Percentiles rank a stretch among this genome's conserved stretches.
Conservation (phyloP, 139 green algal species). For the Nannochloris sp. region DNA sequence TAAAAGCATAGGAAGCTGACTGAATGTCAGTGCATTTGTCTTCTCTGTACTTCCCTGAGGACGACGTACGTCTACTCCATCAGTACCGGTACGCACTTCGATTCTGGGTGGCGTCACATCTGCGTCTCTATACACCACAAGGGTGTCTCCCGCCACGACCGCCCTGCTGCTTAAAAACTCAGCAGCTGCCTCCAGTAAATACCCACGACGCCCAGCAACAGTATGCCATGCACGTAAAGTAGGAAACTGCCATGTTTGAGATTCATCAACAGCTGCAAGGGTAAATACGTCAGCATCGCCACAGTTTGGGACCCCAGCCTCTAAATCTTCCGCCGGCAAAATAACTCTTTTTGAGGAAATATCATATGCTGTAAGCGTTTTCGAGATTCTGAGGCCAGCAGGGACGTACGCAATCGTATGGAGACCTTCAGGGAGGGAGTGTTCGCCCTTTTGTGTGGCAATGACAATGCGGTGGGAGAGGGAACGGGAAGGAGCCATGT, state of each 20-base stretch:
- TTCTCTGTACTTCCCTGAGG: no score
- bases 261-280: slow-evolving; percentile 28
- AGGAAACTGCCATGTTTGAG: slow-evolving; percentile 25
- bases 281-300: slow-evolving; percentile 18
- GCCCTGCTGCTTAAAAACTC: slow-evolving; percentile 9
- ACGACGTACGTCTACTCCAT: no score
- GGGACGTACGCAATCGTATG: slow-evolving; percentile 9
- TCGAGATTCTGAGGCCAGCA: slow-evolving; percentile 9
- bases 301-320: slow-evolving; percentile 14
- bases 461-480: not conserved
- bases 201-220: slow-evolving; percentile 25
- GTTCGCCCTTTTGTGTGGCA: not conserved
- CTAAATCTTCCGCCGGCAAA: slow-evolving; percentile 25
- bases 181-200: slow-evolving; percentile 25
- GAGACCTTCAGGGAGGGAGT: slow-evolving; percentile 12
- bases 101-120: slow-evolving; percentile 9
- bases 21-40: slow-evolving; percentile 2
- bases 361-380: slow-evolving; percentile 31
- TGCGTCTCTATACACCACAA: slow-evolving; percentile 19
- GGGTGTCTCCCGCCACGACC: slow-evolving; percentile 19
- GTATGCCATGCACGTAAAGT: slow-evolving; percentile 23
- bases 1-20: slow-evolving; percentile 16
- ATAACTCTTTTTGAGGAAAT: slow-evolving; percentile 22
- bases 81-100: not conserved
- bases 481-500: no score